Evolutionary conservation across 2,329 filamentous ascomycete genomes (phyloP).

Genomic region (Lecanicillium sp.): DNA sequence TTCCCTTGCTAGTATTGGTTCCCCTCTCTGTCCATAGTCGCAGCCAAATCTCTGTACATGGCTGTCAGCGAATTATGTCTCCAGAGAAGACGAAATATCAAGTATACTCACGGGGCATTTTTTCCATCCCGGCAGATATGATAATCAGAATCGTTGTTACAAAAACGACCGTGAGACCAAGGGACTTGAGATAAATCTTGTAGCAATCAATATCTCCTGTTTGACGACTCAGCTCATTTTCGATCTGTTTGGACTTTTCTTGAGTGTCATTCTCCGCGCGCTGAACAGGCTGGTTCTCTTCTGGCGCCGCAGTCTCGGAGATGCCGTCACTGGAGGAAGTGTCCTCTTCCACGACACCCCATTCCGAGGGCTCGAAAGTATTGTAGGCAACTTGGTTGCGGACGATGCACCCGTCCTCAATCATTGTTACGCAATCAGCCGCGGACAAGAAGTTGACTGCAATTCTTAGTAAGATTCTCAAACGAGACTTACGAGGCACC

Average conservation of each 20-base stretch:
- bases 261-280: constrained; percentile 3
- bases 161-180: constrained; percentile 20
- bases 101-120: constrained; percentile 21
- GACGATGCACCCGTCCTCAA: constrained; percentile 19
- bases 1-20: constrained; percentile 16
- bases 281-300: background rate
- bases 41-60: constrained; percentile 22
- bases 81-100: accelerated
- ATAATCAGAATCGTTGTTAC: constrained; percentile 16
- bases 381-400: constrained; percentile 22
- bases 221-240: constrained; percentile 22
- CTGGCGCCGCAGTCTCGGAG: background rate
- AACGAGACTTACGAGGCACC: background rate
- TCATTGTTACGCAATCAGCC: constrained; percentile 22
- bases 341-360: constrained; percentile 16
- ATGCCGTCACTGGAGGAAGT: background rate
- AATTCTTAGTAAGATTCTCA: background rate
- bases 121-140: constrained; percentile 15
- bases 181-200: constrained; percentile 23
- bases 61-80: background rate
- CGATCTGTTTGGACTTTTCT: constrained; percentile 10
- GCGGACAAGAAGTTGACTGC: constrained; percentile 21
- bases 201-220: constrained; percentile 25
- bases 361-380: constrained; percentile 16
- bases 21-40: constrained; percentile 23